Base-by-base conservation (phyloP, 2,329 filamentous ascomycete genomes). In the Fusarium denticulatum region DNA sequence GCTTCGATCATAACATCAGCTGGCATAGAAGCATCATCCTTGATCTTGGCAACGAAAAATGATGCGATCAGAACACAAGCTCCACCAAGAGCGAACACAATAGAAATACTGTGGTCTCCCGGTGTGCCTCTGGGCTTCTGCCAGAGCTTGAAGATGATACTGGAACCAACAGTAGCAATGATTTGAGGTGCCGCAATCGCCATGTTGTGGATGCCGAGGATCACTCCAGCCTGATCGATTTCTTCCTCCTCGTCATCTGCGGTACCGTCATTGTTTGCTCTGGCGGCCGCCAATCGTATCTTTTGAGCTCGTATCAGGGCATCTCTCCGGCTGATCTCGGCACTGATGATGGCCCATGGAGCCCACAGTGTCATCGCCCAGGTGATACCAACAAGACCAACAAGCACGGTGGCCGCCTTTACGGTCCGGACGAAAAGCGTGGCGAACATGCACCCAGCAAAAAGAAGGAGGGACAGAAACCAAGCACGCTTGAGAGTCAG, bases 281-380 rank as follows among this genome's bases (percentile, higher is more conserved):
- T 58, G 43, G 67, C 55, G 55, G 64, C 69, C 5, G 71, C 45
- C 34, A 63, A 69, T 45, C 78, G 78, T 14, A 79, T 74, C 70
- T 79, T 81, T 58, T 76, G 78, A 7, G 84, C 81, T 28, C 87
- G 86, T 30, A 85, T 80, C 24, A 83, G 72, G 45, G 92, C 90
- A 79, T 97, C 94, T 11, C 94, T 91, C 68, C 92, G 93, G 69
- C 93, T 93, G 71, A 98, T 95, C 81, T 98, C 96, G 10, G 94
- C 94, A 50, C 94, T 95, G 80, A 98, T 98, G 76, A 98, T 93
- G 43, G 96, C 95, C 85, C 96, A 98, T 0, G 96, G 96, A 1
- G 95, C 96, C 96, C 96, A 98, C 32, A 97, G 89, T 5, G 95
- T 95, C 78, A 98, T 85, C 28, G 95, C 95, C 96, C 96, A 98